phyloP scores from a whole-genome alignment of 2,329 filamentous ascomycete species.

The Pseudogymnoascus sp. region DNA sequence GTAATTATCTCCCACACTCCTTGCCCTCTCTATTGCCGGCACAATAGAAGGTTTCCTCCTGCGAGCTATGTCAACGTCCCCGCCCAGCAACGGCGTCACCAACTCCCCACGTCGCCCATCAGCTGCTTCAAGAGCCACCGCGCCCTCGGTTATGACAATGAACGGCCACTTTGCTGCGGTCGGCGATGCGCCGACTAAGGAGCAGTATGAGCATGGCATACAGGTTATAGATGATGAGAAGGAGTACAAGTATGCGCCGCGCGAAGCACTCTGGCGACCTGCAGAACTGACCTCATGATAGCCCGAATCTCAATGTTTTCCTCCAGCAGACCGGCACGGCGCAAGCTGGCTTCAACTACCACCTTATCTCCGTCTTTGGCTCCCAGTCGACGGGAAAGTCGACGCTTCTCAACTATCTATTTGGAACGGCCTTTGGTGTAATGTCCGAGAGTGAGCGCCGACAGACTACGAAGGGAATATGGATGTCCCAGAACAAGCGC shows the following conservation, averaged over 20 bases:
- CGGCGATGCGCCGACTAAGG: constrained; percentile 53
- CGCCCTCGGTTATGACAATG: constrained; percentile 39
- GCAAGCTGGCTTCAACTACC: constrained; percentile 94
- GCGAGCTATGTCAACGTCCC: constrained; percentile 16
- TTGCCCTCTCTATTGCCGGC: constrained; percentile 6
- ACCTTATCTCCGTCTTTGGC: constrained; percentile 97
- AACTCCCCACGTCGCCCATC: constrained; percentile 20
- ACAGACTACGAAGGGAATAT: constrained; percentile 98
- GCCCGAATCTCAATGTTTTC: constrained; percentile 71
- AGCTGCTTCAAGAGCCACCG: constrained; percentile 24
- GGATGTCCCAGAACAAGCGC: constrained; percentile 95
- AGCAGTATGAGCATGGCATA: constrained; percentile 82
- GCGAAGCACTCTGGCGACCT: constrained; percentile 4
- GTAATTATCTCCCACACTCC: not conserved
- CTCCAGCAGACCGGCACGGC: constrained; percentile 71
- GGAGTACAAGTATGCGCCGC: constrained; percentile 73
- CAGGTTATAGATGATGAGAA: constrained; percentile 97
- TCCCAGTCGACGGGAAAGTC: constrained; percentile 99
- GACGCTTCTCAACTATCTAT: constrained; percentile 89
- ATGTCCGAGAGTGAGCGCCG: constrained; percentile 92
- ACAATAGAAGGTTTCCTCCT: constrained; percentile 2
- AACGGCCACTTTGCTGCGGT: constrained; percentile 75
- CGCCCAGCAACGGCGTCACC: constrained; percentile 16
- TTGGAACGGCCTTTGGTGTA: constrained; percentile 91
- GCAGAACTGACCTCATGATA: constrained; percentile 30